phyloP scores from a whole-genome alignment of 2,329 filamentous ascomycete species.

The Apiospora kogelbergensis region DNA sequence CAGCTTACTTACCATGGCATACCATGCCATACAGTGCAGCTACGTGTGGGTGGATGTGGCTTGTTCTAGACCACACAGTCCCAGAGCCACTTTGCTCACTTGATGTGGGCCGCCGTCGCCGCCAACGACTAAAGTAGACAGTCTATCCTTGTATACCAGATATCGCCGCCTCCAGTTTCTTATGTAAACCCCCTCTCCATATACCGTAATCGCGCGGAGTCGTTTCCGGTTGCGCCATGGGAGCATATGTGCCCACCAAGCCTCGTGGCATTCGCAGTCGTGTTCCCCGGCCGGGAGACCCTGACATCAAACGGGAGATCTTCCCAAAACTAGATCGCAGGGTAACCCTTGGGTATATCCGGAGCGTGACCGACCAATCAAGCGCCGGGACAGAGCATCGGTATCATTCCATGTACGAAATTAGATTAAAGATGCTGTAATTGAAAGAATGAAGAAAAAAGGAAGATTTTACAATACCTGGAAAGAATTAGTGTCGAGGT shows the following conservation, averaged over 20 bases:
- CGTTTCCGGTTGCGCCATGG: constrained; percentile 1
- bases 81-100: not conserved
- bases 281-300: not conserved
- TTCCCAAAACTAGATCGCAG: not conserved
- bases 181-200: not conserved
- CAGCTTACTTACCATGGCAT: not conserved
- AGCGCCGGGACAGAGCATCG: not conserved
- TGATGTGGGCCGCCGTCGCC: not conserved
- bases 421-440: no score
- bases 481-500: not conserved
- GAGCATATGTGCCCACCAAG: not conserved
- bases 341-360: not conserved
- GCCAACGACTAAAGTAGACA: not conserved
- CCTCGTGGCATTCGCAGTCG: not conserved
- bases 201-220: not conserved
- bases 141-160: not conserved
- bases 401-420: not conserved
- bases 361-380: not conserved
- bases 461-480: no score
- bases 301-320: not conserved
- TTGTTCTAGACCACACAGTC: not conserved
- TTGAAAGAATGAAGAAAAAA: no score
- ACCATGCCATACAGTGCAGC: not conserved
- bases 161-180: not conserved
- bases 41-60: not conserved